A percentile compares a stretch with the other conserved stretches of the same genome.
Conservation (phyloP, 306 rosid species). For the Mimosa pudica region DNA sequence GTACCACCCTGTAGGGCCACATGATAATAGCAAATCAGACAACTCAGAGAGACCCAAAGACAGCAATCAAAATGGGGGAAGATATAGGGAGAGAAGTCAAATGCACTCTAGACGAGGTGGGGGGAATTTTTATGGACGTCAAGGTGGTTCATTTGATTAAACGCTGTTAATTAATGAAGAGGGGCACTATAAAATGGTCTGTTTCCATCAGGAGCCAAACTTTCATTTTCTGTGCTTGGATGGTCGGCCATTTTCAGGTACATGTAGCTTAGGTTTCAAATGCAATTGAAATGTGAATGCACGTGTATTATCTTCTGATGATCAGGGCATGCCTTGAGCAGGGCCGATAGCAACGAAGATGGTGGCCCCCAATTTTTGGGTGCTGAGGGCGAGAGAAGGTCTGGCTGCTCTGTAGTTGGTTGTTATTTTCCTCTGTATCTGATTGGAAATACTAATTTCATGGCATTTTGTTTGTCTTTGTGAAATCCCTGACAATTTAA, state of each 20-base stretch:
- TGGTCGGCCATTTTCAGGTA: conserved; percentile 38
- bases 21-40: conserved; percentile 51
- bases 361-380: conserved; percentile 29
- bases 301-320: conserved; percentile 39
- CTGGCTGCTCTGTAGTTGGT: conserved; percentile 44
- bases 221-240: conserved; percentile 12
- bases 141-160: conserved; percentile 49
- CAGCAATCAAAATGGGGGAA: conserved; percentile 51
- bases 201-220: conserved; percentile 34
- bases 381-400: conserved; percentile 39
- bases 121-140: conserved; percentile 63
- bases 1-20: conserved; percentile 78
- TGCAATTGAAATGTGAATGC: conserved; percentile 31
- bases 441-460: conserved; percentile 52
- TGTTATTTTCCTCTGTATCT: conserved; percentile 45
- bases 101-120: conserved; percentile 74
- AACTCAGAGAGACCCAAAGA: conserved; percentile 61
- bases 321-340: conserved; percentile 34
- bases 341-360: conserved; percentile 36
- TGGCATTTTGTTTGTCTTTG: conserved; percentile 45
- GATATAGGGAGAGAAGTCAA: conserved; percentile 76
- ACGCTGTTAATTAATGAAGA: conserved; percentile 41
- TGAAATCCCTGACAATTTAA: conserved; percentile 31
- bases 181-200: conserved; percentile 17
- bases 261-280: conserved; percentile 11